Base-by-base conservation (phyloP, 2,329 filamentous ascomycete genomes). In the Botrytis medusae region DNA sequence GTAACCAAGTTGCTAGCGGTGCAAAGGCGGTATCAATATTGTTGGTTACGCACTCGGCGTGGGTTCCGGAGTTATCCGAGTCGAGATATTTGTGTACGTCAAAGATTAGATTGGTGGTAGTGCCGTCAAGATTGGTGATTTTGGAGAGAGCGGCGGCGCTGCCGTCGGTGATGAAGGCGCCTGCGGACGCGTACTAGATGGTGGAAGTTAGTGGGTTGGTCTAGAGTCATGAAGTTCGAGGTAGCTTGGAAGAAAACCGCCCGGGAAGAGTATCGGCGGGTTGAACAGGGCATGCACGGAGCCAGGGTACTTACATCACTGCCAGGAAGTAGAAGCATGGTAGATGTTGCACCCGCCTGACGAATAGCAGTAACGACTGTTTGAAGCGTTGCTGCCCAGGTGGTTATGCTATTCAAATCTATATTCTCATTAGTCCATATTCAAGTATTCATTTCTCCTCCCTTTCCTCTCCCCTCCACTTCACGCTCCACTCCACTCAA, bases 251-350 rank as follows among this genome's bases (percentile, higher is more conserved):
- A 29, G 22, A 10, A 29, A 37, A 57, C 9, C 14, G 16, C 20
- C 16, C 54, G 20, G 34, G 6, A 68, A 32, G 1, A 37, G 22
- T 18, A 18, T 25, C 5, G 8, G 18, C 57, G 37, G 8, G 18
- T 68, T 20, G 20, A 32, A 10, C 10, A 3, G 18, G 2, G 25
- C 20, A 57, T 25, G 32, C 5, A 16, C 5, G 10, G 29, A 42
- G 22, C 22, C 37, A 57, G 14, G 20, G 16, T 25, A 69, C 65
- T 69, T 29, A 69, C 65, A 77, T 88, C 87, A 54, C 85, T 90
- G 2, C 90, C 90, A 0, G 91, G 88, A 1, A 92, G 85, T 20
- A 92, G 84, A 76, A 92, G 91, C 78, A 88, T 86, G 75, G 92
- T 88, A 32, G 82, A 82, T 0, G 83, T 86, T n/a, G 90, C 90